Percentiles rank a stretch among this genome's conserved stretches.
Conservation (phyloP, 768 basidiomycete genomes). For the Strobilomyces echinocephalus region DNA sequence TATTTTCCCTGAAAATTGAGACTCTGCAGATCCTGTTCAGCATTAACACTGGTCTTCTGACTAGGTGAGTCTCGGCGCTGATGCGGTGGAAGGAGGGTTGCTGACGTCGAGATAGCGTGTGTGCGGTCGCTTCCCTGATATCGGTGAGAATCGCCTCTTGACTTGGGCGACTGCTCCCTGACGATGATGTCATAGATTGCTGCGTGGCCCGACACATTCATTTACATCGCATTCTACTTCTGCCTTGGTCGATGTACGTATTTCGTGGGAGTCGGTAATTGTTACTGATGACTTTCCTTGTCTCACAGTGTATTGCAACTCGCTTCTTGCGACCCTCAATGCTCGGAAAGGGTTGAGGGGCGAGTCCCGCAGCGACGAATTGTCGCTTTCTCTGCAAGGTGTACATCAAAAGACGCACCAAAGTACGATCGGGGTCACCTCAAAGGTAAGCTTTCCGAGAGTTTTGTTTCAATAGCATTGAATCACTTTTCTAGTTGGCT, state of each 20-base stretch:
- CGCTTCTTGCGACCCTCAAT: constrained; percentile 57
- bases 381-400: constrained; percentile 31
- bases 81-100: too few relatives aligned
- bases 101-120: constrained; percentile 33
- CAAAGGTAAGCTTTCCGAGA: constrained; percentile 7
- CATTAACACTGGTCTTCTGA: constrained; percentile 39
- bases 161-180: background rate
- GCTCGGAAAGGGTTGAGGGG: constrained; percentile 48
- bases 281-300: background rate
- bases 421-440: constrained; percentile 7
- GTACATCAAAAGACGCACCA: constrained; percentile 21
- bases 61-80: constrained; percentile 13
- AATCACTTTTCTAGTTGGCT: constrained; percentile 11
- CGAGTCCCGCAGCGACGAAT: constrained; percentile 21
- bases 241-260: constrained; percentile 56
- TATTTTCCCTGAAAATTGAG: background rate
- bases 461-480: too few relatives aligned
- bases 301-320: constrained; percentile 56
- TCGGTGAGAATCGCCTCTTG: constrained; percentile 35
- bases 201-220: constrained; percentile 47
- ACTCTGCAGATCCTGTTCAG: constrained; percentile 44
- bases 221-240: constrained; percentile 63
- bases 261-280: background rate
- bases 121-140: constrained; percentile 54
- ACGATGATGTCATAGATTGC: constrained; percentile 37